Percentiles rank a stretch among this genome's conserved stretches.
Conservation (phyloP, 352 stramenopile species). For the Globisporangium lucens region DNA sequence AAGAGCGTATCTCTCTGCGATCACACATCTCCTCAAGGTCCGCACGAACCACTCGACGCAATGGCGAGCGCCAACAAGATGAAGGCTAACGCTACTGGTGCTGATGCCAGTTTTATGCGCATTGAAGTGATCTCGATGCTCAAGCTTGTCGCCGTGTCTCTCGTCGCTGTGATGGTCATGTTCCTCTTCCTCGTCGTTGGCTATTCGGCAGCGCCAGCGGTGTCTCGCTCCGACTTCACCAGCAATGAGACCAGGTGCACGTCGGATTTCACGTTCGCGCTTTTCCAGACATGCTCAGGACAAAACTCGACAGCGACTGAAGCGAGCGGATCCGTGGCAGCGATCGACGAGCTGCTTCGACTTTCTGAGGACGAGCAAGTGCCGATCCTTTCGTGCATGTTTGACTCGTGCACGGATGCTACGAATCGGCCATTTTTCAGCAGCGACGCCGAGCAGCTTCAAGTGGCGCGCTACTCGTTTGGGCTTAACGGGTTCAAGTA, state of each 20-base stretch:
- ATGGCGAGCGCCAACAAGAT: conserved; percentile 15
- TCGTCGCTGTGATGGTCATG: conserved; percentile 27
- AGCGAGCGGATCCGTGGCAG: conserved; percentile 27
- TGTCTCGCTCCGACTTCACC: conserved; percentile 47
- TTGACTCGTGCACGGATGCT: conserved; percentile 41
- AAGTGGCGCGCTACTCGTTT: conserved; percentile 53
- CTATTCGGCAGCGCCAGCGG: conserved; percentile 33
- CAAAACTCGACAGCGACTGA: conserved; percentile 13
- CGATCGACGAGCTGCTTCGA: conserved; percentile 40
- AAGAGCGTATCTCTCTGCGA: background rate
- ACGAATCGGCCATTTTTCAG: conserved; percentile 40
- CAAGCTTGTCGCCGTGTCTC: conserved; percentile 38
- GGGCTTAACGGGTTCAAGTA: conserved; percentile 47
- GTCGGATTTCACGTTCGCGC: conserved; percentile 41
- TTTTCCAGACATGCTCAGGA: conserved; percentile 33
- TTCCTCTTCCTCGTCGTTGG: conserved; percentile 46
- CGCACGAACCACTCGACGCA: background rate
- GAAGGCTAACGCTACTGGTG: conserved; percentile 20
- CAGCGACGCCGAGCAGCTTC: conserved; percentile 25
- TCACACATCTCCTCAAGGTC: background rate
- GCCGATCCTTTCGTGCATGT: conserved; percentile 44
- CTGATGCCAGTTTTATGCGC: conserved; percentile 57
- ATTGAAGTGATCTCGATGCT: conserved; percentile 62
- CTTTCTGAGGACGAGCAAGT: conserved; percentile 29
- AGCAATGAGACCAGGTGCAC: conserved; percentile 48